Evolutionary conservation across 306 rosid genomes (phyloP), one percentile per base, ranked within the genome.

Genomic region (Castanopsis chinensis): DNA sequence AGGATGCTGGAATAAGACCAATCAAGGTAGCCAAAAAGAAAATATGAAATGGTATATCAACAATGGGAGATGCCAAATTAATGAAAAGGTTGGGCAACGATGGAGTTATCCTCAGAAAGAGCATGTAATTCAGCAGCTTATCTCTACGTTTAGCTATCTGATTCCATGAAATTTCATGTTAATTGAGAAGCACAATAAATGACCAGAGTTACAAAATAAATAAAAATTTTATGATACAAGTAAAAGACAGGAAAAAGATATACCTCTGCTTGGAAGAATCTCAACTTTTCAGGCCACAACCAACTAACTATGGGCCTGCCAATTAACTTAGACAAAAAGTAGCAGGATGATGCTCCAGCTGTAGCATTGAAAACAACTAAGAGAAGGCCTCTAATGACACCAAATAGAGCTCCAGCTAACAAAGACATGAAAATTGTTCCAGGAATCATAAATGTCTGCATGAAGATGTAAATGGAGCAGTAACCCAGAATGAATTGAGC

Each of bases 361-460:
- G 97, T 92, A 49, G 99, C 97, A 74, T 95, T 95, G 79, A 90
- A 90, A 78, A 91, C 92, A 76, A 95, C 99, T 68, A 95, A 85
- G 33, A 91, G 17, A 85, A 95, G 85, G 21, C 99, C 99, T 80
- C 84, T 86, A 19, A 88, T 21, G 53, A 89, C 94, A 73, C 98
- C 98, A 73, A 95, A 95, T 65, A 95, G 98, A 35, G 99, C 98
- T 79, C 99, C 99, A 63, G 97, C 99, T n/a, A 95, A 86, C 82
- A 95, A 86, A 60, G 99, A 95, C 98, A 95, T 88, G 86, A 95
- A 95, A 76, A 95, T 90, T 43, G 99, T 95, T 68, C 99, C 98
- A 0, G 99, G 98, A 86, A 95, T 95, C 98, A 95, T 95, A 79
- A 95, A 95, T 6, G 98, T 95, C 87, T 95, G 99, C 99, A 95